These are phyloP conservation scores for Septoria petroselini DNA, from an alignment of 2,329 filamentous ascomycete species.

Conservation along the genomic window DNA sequence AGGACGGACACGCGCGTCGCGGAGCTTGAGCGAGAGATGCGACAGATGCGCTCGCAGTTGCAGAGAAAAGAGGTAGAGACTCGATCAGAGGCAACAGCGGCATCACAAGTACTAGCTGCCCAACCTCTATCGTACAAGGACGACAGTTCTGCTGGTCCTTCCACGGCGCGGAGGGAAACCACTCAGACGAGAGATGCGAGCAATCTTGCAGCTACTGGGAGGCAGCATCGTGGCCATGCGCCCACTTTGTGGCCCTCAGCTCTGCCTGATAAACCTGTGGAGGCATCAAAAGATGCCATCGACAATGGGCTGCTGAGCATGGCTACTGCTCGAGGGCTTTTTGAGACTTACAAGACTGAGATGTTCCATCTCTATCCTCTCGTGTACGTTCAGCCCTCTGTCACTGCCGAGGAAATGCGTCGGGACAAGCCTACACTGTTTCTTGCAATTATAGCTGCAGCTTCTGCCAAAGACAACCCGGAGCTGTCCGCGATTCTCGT, in stretches of 20 bases:
- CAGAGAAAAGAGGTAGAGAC: constrained; percentile 29
- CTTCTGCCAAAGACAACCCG: constrained; percentile 56
- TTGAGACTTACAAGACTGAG: constrained; percentile 57
- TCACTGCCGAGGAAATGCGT: constrained; percentile 56
- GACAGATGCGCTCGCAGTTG: constrained; percentile 41
- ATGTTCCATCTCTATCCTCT: constrained; percentile 62
- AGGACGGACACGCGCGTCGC: constrained; percentile 47
- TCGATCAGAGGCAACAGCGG: background rate
- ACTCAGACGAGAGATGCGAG: too few relatives aligned
- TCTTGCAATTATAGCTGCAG: constrained; percentile 64
- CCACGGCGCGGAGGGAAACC: background rate
- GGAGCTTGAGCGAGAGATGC: constrained; percentile 47
- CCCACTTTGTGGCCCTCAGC: constrained; percentile 14
- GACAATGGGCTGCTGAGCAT: constrained; percentile 59
- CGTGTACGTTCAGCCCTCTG: constrained; percentile 57
- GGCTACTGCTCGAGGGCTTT: constrained; percentile 55
- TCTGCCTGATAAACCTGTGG: constrained; percentile 12
- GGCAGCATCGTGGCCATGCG: background rate
- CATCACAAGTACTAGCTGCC: background rate
- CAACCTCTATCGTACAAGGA: constrained; percentile 17
- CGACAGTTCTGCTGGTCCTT: background rate
- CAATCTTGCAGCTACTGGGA: background rate
- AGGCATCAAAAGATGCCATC: constrained; percentile 43
- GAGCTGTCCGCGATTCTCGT: constrained; percentile 46
- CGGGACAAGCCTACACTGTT: constrained; percentile 64